Evolutionary conservation across 2,329 filamentous ascomycete species (phyloP).

Genomic region (Colletotrichum lini): DNA sequence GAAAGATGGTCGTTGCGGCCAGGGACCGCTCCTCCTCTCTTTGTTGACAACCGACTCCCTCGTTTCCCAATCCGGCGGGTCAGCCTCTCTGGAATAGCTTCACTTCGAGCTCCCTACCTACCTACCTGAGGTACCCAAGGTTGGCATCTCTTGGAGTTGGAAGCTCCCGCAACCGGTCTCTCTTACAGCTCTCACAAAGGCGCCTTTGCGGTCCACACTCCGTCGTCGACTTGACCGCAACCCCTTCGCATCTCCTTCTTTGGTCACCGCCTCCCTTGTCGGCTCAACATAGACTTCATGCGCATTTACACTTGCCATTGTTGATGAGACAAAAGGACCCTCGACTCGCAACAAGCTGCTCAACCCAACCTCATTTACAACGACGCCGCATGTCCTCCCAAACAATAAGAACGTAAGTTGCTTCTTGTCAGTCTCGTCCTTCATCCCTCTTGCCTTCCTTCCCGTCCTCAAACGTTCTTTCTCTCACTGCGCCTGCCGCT

Average conservation of each 20-base stretch:
- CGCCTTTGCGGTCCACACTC: background rate
- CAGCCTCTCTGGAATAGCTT: slow-evolving; percentile 40
- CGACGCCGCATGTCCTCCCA: slow-evolving; percentile 22
- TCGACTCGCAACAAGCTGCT: slow-evolving; percentile 10
- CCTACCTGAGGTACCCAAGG: too few species aligned
- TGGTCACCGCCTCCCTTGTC: slow-evolving; percentile 29
- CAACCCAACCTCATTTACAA: slow-evolving; percentile 13
- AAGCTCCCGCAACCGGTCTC: slow-evolving; percentile 18
- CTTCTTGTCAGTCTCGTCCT: slow-evolving; percentile 5
- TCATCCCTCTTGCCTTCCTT: slow-evolving; percentile 8
- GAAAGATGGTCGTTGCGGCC: slow-evolving; percentile 39
- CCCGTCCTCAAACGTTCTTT: slow-evolving; percentile 26
- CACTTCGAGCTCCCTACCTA: slow-evolving; percentile 17
- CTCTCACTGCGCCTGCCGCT: slow-evolving; percentile 18
- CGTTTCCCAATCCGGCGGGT: slow-evolving; percentile 40
- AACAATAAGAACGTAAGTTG: slow-evolving; percentile 40
- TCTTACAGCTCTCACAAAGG: slow-evolving; percentile 26
- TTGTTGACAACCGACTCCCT: slow-evolving; percentile 41
- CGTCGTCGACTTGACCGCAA: slow-evolving; percentile 5
- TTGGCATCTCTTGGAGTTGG: background rate
- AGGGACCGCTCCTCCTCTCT: slow-evolving; percentile 39
- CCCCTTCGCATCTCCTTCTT: slow-evolving; percentile 20
- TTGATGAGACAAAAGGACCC: slow-evolving; percentile 32
- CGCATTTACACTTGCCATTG: slow-evolving; percentile 26
- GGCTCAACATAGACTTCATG: slow-evolving; percentile 35